A percentile compares a stretch with the other conserved stretches of the same genome.
Conservation (phyloP, 129 eudicot genomes). For the Artemisia argyi region DNA sequence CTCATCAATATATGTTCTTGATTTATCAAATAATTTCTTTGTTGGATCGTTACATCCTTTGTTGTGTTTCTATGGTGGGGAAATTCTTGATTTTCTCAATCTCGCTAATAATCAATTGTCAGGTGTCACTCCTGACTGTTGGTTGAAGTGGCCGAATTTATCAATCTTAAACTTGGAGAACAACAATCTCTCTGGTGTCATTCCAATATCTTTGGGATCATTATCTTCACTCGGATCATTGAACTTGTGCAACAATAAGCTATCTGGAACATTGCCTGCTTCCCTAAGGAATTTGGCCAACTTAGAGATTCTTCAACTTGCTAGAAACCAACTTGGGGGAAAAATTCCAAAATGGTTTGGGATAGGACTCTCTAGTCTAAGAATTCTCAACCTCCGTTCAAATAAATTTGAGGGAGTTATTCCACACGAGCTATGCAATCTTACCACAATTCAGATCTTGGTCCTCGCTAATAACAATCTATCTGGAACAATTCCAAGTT, state of each 20-base stretch:
- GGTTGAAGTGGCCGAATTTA: not conserved
- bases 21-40: not conserved
- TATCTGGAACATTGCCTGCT: not conserved
- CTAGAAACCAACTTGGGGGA: not conserved
- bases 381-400: not conserved
- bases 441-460: not conserved
- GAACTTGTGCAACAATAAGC: slow-evolving; percentile 1
- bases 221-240: not conserved
- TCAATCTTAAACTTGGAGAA: not conserved
- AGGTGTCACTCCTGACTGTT: not conserved
- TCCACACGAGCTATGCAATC: not conserved
- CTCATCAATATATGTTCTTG: not conserved
- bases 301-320: slow-evolving; percentile 1
- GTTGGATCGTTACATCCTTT: not conserved
- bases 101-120: not conserved
- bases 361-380: not conserved
- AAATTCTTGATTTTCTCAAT: not conserved
- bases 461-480: not conserved
- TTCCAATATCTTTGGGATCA: not conserved
- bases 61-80: not conserved
- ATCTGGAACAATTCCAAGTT: not conserved
- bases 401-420: not conserved
- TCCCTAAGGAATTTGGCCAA: not conserved
- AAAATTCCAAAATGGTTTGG: not conserved
- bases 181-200: not conserved